These are phyloP conservation scores for Kodamaea derodonti DNA, from an alignment of 1,139 yeast species.

Conservation along the genomic window DNA sequence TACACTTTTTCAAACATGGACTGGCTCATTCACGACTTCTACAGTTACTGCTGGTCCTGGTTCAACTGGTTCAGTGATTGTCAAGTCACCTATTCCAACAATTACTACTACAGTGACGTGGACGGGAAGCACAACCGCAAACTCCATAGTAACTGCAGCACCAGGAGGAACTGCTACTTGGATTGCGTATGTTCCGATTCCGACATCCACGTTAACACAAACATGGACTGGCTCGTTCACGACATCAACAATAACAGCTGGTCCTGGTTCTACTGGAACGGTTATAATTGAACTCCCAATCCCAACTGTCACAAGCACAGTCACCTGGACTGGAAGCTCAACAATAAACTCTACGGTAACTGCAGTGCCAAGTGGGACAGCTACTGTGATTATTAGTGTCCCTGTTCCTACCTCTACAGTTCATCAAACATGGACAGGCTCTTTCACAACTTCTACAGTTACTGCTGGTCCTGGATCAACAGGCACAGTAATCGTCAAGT, in stretches of 20 bases:
- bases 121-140: background rate
- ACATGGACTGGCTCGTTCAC: slow-evolving; percentile 3
- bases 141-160: slow-evolving; percentile 1
- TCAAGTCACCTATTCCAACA: slow-evolving; percentile 1
- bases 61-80: slow-evolving; percentile 1
- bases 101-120: background rate
- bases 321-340: slow-evolving; percentile 9
- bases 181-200: slow-evolving; percentile 1
- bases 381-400: background rate
- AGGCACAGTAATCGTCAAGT: slow-evolving; percentile 10
- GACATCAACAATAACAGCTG: slow-evolving; percentile 7
- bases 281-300: slow-evolving; percentile 11
- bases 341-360: slow-evolving; percentile 10
- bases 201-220: background rate
- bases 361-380: slow-evolving; percentile 9
- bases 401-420: background rate
- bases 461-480: slow-evolving; percentile 12
- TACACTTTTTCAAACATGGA: slow-evolving; percentile 6
- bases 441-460: slow-evolving; percentile 11
- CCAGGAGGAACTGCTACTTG: slow-evolving; percentile 2
- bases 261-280: slow-evolving; percentile 12
- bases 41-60: slow-evolving; percentile 4
- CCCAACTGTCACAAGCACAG: slow-evolving; percentile 13
- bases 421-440: slow-evolving; percentile 5
- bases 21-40: slow-evolving; percentile 12